Conservation (phyloP, 176 grass and related monocot species). For the Puccinellia tenuiflora region DNA sequence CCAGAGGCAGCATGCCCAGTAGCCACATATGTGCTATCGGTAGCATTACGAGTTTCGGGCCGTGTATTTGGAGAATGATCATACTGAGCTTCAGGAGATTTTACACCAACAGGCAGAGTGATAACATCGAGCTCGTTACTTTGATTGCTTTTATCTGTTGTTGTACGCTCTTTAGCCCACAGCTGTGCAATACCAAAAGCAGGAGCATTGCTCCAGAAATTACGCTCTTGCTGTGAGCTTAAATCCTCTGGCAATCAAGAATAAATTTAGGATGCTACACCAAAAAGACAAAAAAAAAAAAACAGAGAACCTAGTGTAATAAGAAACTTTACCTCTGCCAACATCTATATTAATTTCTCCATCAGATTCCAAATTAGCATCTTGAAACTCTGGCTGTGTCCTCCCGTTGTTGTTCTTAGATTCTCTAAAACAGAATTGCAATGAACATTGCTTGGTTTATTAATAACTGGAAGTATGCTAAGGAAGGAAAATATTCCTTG, state of each 20-base stretch:
- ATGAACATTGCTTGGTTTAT: background rate
- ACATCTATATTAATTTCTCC: constrained; percentile 20
- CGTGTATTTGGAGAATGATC: constrained; percentile 21
- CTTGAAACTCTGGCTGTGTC: constrained; percentile 24
- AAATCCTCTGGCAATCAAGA: constrained; percentile 23
- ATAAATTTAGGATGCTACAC: constrained; percentile 3
- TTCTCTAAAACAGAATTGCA: constrained; percentile 30
- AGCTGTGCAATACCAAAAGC: constrained; percentile 69
- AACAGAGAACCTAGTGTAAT: background rate
- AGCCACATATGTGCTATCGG: constrained; percentile 20
- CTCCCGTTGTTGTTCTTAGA: constrained; percentile 19
- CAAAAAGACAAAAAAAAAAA: background rate
- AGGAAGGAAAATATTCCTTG: background rate
- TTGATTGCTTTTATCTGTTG: constrained; percentile 27
- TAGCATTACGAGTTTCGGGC: constrained; percentile 18
- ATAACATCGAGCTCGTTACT: constrained; percentile 46
- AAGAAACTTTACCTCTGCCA: constrained; percentile 26
- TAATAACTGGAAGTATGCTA: background rate
- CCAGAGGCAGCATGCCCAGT: constrained; percentile 28
- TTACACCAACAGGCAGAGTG: constrained; percentile 79
- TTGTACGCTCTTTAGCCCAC: constrained; percentile 64
- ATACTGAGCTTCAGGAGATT: constrained; percentile 37
- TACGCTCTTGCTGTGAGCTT: constrained; percentile 47
- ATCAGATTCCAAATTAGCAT: constrained; percentile 17
- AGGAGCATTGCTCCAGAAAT: constrained; percentile 51